A percentile compares a stretch with the other conserved stretches of the same genome.
These are phyloP conservation scores for Apiotrichum mycotoxinovorans DNA, from an alignment of 1,284 basidiomycete genomes.

Conservation along the genomic window DNA sequence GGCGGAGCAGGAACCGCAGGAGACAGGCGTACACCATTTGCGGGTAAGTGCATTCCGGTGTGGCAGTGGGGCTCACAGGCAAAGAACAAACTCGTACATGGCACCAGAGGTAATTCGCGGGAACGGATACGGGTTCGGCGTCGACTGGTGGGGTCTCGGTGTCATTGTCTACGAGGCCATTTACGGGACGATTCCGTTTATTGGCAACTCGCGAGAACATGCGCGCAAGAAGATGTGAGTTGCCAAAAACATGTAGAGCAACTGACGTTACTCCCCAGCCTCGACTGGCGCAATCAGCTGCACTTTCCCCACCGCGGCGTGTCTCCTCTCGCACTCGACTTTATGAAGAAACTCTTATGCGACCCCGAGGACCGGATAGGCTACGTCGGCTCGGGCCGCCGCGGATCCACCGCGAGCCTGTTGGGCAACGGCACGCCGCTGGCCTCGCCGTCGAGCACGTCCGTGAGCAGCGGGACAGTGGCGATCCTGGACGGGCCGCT, in stretches of 20 bases:
- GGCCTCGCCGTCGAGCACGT: neutral
- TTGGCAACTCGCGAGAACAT: conserved; percentile 78
- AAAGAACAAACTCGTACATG: conserved; percentile 83
- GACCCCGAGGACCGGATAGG: conserved; percentile 92
- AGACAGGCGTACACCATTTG: conserved; percentile 90
- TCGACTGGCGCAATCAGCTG: conserved; percentile 85
- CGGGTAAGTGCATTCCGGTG: conserved; percentile 55
- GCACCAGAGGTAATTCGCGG: conserved; percentile 89
- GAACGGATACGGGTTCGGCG: conserved; percentile 82
- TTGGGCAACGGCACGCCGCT: neutral
- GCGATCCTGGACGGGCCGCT: conserved; percentile 9
- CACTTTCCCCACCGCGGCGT: conserved; percentile 83
- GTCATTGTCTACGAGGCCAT: conserved; percentile 76
- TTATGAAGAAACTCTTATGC: conserved; percentile 84
- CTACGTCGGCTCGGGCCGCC: conserved; percentile 49
- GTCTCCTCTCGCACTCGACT: conserved; percentile 76
- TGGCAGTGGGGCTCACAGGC: conserved; percentile 52
- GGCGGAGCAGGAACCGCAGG: conserved; percentile 74
- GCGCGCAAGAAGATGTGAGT: conserved; percentile 75
- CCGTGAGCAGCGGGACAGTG: neutral
- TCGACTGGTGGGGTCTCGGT: conserved; percentile 97
- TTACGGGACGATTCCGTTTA: conserved; percentile 85
- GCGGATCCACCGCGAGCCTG: neutral
- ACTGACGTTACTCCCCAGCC: conserved; percentile 33
- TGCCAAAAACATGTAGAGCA: neutral